Evolutionary conservation across 2,329 filamentous ascomycete genomes (phyloP).

Genomic region (Aspergillus arachidicola): DNA sequence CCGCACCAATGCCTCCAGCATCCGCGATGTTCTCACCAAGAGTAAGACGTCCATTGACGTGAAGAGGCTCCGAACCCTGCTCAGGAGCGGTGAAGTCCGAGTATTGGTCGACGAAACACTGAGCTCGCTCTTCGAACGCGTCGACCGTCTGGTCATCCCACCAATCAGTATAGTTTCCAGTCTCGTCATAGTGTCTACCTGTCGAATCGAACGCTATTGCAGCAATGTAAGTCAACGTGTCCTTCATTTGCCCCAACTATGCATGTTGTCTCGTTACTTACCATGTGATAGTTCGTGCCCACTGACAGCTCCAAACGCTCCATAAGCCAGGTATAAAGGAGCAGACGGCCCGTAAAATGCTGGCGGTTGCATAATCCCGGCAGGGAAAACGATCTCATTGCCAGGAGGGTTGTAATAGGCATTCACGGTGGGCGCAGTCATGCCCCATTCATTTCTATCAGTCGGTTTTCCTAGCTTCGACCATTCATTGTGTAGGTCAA

Average conservation of each 20-base stretch:
- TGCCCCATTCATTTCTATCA: slow-evolving; percentile 62
- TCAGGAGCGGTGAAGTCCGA: slow-evolving; percentile 61
- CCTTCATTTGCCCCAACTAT: background rate
- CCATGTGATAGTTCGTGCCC: slow-evolving; percentile 70
- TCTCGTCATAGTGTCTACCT: slow-evolving; percentile 66
- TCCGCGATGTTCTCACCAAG: slow-evolving; percentile 73
- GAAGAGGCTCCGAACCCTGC: slow-evolving; percentile 58
- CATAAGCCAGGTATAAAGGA: slow-evolving; percentile 68
- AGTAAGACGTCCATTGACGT: slow-evolving; percentile 66
- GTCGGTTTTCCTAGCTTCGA: slow-evolving; percentile 61
- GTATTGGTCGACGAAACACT: slow-evolving; percentile 72
- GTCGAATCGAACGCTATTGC: slow-evolving; percentile 64
- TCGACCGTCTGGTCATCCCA: slow-evolving; percentile 64
- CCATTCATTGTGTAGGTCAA: slow-evolving; percentile 57
- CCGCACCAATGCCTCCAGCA: slow-evolving; percentile 65
- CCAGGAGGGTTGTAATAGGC: slow-evolving; percentile 66
- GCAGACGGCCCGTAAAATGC: slow-evolving; percentile 62
- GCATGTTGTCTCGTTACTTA: slow-evolving; percentile 23
- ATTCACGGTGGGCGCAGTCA: slow-evolving; percentile 65
- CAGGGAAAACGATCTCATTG: slow-evolving; percentile 72
- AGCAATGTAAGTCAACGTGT: slow-evolving; percentile 8
- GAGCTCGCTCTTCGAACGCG: slow-evolving; percentile 60
- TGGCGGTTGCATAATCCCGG: slow-evolving; percentile 70
- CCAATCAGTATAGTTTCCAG: slow-evolving; percentile 67
- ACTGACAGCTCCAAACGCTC: slow-evolving; percentile 67